phyloP scores from a whole-genome alignment of 768 basidiomycete genomes.

The Rhizopogon vinicolor region DNA sequence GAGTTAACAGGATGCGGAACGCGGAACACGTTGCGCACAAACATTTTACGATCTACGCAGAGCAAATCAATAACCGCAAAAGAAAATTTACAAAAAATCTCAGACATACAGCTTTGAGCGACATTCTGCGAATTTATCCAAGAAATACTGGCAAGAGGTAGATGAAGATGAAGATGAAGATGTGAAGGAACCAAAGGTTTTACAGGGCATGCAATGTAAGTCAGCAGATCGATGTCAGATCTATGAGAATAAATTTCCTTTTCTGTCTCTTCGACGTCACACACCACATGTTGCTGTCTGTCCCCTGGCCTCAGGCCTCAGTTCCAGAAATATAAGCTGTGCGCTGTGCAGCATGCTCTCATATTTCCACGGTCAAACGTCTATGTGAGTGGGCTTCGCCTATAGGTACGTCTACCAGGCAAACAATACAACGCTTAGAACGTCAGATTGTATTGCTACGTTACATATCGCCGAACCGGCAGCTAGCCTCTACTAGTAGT shows the following conservation, averaged over 20 bases:
- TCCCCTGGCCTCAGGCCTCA: too few relatives aligned
- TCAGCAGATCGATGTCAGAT: neutral
- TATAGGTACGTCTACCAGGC: neutral
- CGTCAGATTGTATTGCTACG: neutral
- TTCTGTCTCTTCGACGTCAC: neutral
- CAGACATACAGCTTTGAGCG: conserved; percentile 70
- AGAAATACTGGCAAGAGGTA: conserved; percentile 3
- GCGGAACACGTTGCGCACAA: conserved; percentile 11
- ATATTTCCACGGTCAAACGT: neutral
- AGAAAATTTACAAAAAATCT: neutral
- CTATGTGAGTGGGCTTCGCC: neutral
- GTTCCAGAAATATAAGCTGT: too few relatives aligned
- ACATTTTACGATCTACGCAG: conserved; percentile 58
- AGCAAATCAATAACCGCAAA: neutral
- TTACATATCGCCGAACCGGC: conserved; percentile 1
- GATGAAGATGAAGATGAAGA: neutral
- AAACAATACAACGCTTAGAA: neutral
- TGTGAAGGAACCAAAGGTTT: neutral
- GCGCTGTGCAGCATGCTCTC: neutral
- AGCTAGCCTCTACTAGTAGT: neutral
- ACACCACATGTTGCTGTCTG: neutral
- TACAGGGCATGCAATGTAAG: neutral
- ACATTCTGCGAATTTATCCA: conserved; percentile 38
- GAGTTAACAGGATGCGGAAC: conserved; percentile 13
- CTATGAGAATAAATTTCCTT: conserved; percentile 5